These are phyloP conservation scores for Actinidia arguta DNA, from an alignment of 179 eudicot species.

Conservation along the genomic window DNA sequence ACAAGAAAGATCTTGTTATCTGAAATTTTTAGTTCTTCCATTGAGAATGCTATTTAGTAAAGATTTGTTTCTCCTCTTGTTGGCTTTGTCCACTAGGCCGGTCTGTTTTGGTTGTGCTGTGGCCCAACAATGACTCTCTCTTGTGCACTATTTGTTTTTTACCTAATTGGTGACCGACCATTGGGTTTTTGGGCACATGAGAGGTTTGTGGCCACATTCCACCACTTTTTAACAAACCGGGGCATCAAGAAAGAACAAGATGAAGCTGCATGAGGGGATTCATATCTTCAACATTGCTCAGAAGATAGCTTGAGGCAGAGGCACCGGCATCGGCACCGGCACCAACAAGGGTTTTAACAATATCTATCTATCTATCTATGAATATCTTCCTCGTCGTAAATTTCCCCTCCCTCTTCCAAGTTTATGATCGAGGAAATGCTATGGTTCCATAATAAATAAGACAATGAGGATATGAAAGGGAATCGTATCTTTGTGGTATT, in stretches of 20 bases:
- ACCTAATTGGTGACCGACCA: constrained; percentile 16
- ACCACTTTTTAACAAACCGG: constrained; percentile 8
- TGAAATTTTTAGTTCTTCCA: too few species aligned
- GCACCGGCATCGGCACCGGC: neutral
- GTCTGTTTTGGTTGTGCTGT: neutral
- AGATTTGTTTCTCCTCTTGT: neutral
- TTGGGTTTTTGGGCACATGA: constrained; percentile 24
- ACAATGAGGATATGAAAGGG: too few species aligned
- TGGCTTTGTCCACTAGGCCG: neutral
- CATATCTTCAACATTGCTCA: constrained; percentile 8
- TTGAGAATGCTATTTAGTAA: too few species aligned
- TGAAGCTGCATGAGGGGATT: neutral
- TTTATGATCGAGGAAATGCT: too few species aligned
- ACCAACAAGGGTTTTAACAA: neutral
- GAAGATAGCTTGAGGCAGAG: neutral
- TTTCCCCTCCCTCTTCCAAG: neutral
- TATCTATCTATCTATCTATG: neutral
- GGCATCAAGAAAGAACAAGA: neutral
- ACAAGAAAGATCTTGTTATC: too few species aligned
- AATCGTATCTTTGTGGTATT: neutral
- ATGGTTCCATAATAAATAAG: too few species aligned
- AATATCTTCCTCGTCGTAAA: neutral
- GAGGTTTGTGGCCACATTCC: constrained; percentile 19
- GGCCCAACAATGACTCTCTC: neutral
- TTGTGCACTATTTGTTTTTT: constrained; percentile 18